These are phyloP conservation scores for Penicillium samsonianum DNA, from an alignment of 495 filamentous ascomycete genomes.

Conservation along the genomic window DNA sequence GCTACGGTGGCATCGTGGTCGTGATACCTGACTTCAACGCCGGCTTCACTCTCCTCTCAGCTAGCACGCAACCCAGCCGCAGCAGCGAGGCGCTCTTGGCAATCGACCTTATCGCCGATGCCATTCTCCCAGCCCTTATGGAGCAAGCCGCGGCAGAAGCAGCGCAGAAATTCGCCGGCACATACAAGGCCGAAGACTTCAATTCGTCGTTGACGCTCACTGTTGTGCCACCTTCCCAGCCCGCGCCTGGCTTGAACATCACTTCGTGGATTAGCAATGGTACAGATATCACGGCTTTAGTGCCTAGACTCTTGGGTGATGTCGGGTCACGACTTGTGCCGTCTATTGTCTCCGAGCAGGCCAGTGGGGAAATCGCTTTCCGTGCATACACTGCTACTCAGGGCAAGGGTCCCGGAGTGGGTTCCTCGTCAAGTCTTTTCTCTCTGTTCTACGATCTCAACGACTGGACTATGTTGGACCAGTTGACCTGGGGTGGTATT, in stretches of 20 bases:
- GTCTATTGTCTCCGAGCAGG: conserved; percentile 22
- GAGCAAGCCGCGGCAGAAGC: conserved; percentile 36
- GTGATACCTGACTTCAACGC: conserved; percentile 43
- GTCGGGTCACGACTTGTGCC: conserved; percentile 28
- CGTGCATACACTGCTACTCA: conserved; percentile 15
- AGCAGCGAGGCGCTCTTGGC: conserved; percentile 2
- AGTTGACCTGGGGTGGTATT: conserved; percentile 26
- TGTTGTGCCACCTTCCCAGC: conserved; percentile 26
- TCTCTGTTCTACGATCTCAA: conserved; percentile 14
- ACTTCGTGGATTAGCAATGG: conserved; percentile 52
- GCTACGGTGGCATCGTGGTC: conserved; percentile 33
- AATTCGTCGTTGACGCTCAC: conserved; percentile 45
- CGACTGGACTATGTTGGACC: conserved; percentile 32
- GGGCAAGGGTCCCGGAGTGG: conserved; percentile 21
- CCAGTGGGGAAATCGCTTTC: conserved; percentile 32
- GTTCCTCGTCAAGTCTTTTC: conserved; percentile 9
- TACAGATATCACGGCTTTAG: conserved; percentile 37
- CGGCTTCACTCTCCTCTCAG: conserved; percentile 42
- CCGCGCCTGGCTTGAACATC: conserved; percentile 44
- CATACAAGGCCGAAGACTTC: conserved; percentile 34
- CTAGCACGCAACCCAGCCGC: conserved; percentile 21
- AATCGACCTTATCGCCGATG: conserved; percentile 30
- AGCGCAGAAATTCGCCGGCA: conserved; percentile 31
- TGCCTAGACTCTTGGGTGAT: conserved; percentile 27
- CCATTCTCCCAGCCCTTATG: conserved; percentile 35